Conservation (phyloP, 495 filamentous ascomycete genomes). For the Cercophora sp. region DNA sequence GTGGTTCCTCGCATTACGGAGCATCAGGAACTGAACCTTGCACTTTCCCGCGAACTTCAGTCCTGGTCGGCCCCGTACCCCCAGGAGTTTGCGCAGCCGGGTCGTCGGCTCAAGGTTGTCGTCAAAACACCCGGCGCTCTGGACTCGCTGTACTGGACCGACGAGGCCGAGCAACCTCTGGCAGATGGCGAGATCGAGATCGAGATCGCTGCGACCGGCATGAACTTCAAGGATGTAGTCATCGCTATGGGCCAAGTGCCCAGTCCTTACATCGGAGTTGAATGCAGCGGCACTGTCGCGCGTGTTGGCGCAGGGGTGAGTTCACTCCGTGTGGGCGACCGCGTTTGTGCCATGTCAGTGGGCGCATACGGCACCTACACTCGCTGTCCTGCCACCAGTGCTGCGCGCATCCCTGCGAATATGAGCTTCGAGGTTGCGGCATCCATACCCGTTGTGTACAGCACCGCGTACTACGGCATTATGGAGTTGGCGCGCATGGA, state of each 20-base stretch:
- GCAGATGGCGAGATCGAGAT: conserved; percentile 40
- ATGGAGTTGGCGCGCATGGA: conserved; percentile 27
- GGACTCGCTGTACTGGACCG: conserved; percentile 28
- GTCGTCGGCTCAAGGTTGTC: conserved; percentile 23
- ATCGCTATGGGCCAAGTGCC: conserved; percentile 34
- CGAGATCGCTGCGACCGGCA: conserved; percentile 29
- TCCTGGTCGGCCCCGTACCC: conserved; percentile 28
- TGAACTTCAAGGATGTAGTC: conserved; percentile 31
- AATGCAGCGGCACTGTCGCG: conserved; percentile 11
- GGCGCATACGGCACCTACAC: neutral
- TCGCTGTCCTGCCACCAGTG: neutral
- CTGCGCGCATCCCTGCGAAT: neutral
- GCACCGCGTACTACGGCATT: conserved; percentile 32
- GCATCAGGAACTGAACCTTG: conserved; percentile 36
- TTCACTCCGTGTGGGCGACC: conserved; percentile 34
- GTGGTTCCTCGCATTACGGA: conserved; percentile 35
- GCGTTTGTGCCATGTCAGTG: conserved; percentile 37
- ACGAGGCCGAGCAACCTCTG: conserved; percentile 17
- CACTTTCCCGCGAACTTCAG: conserved; percentile 29
- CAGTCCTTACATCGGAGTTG: conserved; percentile 34
- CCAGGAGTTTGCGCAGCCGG: conserved; percentile 27
- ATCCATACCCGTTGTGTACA: conserved; percentile 35
- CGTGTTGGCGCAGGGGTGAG: conserved; percentile 10
- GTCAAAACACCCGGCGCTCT: conserved; percentile 4
- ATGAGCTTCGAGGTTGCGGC: conserved; percentile 35